Percentiles rank a stretch among this genome's conserved stretches.
Evolutionary conservation across 2,329 filamentous ascomycete species (phyloP).

Genomic region (Trichocomaceae sp.): DNA sequence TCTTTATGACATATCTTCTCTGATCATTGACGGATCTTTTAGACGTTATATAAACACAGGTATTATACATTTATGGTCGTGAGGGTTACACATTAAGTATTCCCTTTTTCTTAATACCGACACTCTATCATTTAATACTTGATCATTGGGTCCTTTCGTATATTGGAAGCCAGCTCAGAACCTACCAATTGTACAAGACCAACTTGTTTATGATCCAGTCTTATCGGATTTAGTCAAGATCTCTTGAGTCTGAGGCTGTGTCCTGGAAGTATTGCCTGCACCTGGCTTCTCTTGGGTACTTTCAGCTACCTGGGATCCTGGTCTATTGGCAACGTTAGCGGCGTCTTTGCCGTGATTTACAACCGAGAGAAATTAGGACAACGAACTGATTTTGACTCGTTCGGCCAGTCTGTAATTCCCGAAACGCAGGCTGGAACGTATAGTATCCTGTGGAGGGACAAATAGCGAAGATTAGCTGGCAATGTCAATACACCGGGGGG

Average conservation of each 20-base stretch:
- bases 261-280: neutral
- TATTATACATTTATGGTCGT: neutral
- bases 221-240: constrained; percentile 8
- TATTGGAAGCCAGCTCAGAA: neutral
- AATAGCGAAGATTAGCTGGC: neutral
- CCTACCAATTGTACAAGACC: constrained; percentile 11
- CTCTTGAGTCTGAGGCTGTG: neutral
- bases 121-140: neutral
- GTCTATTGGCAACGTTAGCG: neutral
- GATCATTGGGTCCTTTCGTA: neutral
- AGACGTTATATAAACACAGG: neutral
- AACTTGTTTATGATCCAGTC: constrained; percentile 16
- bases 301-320: neutral
- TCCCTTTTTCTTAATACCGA: neutral
- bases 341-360: neutral
- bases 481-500: constrained; percentile 9
- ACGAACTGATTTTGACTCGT: constrained; percentile 14
- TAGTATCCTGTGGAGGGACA: constrained; percentile 31
- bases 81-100: neutral
- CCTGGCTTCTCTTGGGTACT: neutral
- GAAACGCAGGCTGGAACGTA: constrained; percentile 38
- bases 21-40: neutral
- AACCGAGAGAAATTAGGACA: neutral
- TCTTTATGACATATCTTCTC: too few species aligned
- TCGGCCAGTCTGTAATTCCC: constrained; percentile 30